These are phyloP conservation scores for Tolypocladium tundrense DNA, from an alignment of 2,329 filamentous ascomycete species.

Conservation along the genomic window DNA sequence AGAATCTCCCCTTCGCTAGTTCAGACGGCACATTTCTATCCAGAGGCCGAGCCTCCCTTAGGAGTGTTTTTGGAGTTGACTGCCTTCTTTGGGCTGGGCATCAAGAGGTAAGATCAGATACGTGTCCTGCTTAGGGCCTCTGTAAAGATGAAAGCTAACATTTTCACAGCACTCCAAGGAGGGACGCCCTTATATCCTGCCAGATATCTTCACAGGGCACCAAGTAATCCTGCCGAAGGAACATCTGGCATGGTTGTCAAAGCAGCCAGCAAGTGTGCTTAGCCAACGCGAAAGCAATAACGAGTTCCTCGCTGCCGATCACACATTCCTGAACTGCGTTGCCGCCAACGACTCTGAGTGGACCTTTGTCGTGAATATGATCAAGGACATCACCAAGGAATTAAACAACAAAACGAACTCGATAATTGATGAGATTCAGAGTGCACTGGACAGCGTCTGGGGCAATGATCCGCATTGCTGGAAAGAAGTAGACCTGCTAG, in stretches of 20 bases:
- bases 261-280: neutral
- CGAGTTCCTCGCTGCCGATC: neutral
- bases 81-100: neutral
- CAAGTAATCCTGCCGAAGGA: neutral
- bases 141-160: neutral
- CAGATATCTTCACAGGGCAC: neutral
- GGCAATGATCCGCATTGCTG: neutral
- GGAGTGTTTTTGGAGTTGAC: neutral
- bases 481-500: neutral
- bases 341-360: neutral
- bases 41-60: neutral
- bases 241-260: neutral
- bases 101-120: neutral
- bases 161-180: neutral
- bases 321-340: neutral
- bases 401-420: neutral
- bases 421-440: neutral
- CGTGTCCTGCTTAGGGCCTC: neutral
- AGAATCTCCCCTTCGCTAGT: neutral
- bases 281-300: neutral
- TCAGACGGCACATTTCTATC: neutral
- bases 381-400: neutral
- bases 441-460: neutral
- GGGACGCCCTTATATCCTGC: neutral
- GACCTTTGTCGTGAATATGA: neutral